phyloP scores from a whole-genome alignment of 345 rosid genomes.

The Hevea brasiliensis region DNA sequence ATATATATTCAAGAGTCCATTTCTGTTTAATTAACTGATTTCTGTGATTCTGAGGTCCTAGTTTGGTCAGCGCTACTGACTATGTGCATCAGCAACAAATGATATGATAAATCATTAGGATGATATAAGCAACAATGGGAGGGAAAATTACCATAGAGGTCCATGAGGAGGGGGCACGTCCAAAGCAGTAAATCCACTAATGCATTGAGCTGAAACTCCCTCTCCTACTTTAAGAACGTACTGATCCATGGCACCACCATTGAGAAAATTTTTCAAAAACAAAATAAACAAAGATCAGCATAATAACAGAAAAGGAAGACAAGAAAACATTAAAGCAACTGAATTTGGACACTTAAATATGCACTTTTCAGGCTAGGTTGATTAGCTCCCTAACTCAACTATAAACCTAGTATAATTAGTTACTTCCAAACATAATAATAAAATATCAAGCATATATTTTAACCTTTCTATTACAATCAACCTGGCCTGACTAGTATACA shows the following conservation, averaged over 20 bases:
- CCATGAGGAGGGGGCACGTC: conserved; percentile 35
- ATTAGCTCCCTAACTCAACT: background rate
- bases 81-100: background rate
- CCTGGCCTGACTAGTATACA: background rate
- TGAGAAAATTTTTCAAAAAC: background rate
- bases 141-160: conserved; percentile 32
- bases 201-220: conserved; percentile 34
- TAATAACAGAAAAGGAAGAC: no score
- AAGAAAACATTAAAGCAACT: background rate
- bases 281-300: background rate
- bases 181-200: conserved; percentile 34
- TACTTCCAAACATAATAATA: no score
- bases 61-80: background rate
- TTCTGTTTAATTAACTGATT: no score
- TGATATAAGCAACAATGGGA: conserved; percentile 1
- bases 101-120: background rate
- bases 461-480: background rate
- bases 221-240: conserved; percentile 37
- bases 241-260: conserved; percentile 18
- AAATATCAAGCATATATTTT: background rate
- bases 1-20: no score
- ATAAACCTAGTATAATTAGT: background rate
- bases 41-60: no score
- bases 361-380: no score
- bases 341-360: no score